Percentiles rank a stretch among this genome's conserved stretches.
phyloP scores from a whole-genome alignment of 257 asterid species.

The Nicotiana attenuata region DNA sequence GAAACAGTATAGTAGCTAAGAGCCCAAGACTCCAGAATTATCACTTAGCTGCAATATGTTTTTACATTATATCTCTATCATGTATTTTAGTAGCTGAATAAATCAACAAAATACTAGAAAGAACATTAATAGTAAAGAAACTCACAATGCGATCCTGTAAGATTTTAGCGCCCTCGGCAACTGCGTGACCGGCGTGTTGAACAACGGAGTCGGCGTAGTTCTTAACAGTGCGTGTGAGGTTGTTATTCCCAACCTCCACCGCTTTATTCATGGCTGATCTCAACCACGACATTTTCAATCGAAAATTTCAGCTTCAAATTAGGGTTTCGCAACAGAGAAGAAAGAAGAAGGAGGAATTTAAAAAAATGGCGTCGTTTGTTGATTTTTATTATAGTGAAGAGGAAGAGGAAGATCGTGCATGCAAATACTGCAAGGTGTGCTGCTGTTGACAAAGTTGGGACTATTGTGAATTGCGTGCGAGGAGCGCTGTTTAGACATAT shows the following conservation, averaged over 20 bases:
- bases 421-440: neutral
- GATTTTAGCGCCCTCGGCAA: constrained; percentile 89
- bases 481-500: neutral
- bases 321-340: neutral
- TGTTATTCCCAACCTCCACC: constrained; percentile 95
- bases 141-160: constrained; percentile 85
- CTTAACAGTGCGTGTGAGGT: constrained; percentile 82
- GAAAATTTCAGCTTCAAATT: neutral
- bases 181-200: constrained; percentile 97
- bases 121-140: neutral
- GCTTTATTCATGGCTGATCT: constrained; percentile 97
- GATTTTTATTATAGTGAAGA: neutral
- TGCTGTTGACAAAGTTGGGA: neutral
- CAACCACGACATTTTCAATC: constrained; percentile 74
- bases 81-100: neutral
- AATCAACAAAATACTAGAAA: neutral
- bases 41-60: neutral
- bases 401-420: neutral
- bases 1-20: neutral
- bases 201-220: constrained; percentile 87
- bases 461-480: neutral
- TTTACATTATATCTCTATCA: neutral
- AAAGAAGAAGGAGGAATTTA: too few species aligned
- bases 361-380: neutral
- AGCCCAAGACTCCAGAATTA: neutral